Evolutionary conservation across 768 basidiomycete genomes (phyloP).

Genomic region (Leccinum boreale): DNA sequence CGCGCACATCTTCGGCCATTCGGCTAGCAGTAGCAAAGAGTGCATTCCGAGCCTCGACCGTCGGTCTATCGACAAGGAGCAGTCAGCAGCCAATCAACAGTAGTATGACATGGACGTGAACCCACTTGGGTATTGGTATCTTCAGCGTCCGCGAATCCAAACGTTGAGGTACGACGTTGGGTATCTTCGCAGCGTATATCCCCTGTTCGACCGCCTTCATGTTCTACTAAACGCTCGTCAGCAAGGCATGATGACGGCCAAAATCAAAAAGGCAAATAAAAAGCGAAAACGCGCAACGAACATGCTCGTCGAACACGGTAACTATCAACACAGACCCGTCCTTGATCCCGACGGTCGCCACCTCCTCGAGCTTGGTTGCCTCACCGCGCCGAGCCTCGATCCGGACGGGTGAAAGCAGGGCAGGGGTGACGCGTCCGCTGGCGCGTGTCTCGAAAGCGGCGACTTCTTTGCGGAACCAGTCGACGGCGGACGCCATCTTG

Average conservation of each 20-base stretch:
- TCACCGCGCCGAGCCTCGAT: conserved; percentile 46
- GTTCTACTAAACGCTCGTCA: conserved; percentile 47
- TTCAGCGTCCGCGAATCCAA: conserved; percentile 70
- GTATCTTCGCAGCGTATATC: conserved; percentile 71
- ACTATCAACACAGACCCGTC: conserved; percentile 73
- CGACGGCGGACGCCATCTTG: conserved; percentile 62
- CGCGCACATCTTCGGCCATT: conserved; percentile 71
- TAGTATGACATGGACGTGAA: neutral
- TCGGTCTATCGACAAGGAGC: conserved; percentile 49
- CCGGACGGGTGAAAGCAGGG: conserved; percentile 63
- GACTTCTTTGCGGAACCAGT: conserved; percentile 76
- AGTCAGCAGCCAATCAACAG: neutral
- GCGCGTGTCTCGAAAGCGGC: conserved; percentile 69
- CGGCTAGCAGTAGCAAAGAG: conserved; percentile 54
- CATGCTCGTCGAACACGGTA: conserved; percentile 76
- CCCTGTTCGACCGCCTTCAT: conserved; percentile 74
- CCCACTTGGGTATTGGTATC: conserved; percentile 78
- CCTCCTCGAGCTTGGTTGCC: conserved; percentile 53
- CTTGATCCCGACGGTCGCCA: conserved; percentile 78
- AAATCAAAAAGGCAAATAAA: conserved; percentile 2
- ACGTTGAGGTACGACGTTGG: conserved; percentile 68
- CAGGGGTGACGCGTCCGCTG: conserved; percentile 73
- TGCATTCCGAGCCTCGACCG: conserved; percentile 64
- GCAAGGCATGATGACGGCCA: conserved; percentile 1
- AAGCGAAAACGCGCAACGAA: conserved; percentile 34